phyloP scores from a whole-genome alignment of 768 basidiomycete genomes.

The Agaricus bisporus region DNA sequence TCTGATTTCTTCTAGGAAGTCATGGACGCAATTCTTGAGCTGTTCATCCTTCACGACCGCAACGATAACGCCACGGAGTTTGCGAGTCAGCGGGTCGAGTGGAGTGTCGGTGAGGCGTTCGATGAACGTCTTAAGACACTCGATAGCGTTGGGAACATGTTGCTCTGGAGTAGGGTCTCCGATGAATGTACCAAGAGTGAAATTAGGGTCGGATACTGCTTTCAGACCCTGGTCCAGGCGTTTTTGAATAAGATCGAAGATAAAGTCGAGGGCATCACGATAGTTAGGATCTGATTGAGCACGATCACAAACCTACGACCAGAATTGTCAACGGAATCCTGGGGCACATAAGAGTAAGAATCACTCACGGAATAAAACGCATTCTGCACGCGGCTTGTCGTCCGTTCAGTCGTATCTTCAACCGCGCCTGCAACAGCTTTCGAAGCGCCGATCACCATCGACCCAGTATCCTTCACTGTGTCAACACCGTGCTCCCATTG shows the following conservation, averaged over 20 bases:
- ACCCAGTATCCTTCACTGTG: conserved; percentile 50
- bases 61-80: conserved; percentile 35
- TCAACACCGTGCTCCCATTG: conserved; percentile 68
- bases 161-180: conserved; percentile 59
- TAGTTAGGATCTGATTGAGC: conserved; percentile 60
- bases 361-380: conserved; percentile 45
- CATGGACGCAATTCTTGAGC: conserved; percentile 49
- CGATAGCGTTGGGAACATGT: conserved; percentile 49
- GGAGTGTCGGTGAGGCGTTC: conserved; percentile 49
- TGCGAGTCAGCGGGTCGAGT: conserved; percentile 41
- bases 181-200: conserved; percentile 50
- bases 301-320: conserved; percentile 50
- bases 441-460: conserved; percentile 45
- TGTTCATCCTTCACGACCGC: conserved; percentile 49
- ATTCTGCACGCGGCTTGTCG: conserved; percentile 36
- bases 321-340: neutral
- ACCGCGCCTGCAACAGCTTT: conserved; percentile 36
- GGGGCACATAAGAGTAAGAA: neutral
- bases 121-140: conserved; percentile 37
- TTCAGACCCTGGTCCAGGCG: conserved; percentile 51
- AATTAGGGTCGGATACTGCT: conserved; percentile 36
- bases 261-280: conserved; percentile 45
- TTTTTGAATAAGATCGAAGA: conserved; percentile 52
- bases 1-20: conserved; percentile 41
- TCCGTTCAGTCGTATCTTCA: conserved; percentile 39